These are phyloP conservation scores for Aegilops bicornis DNA, from an alignment of 176 grass and related monocot genomes.

Conservation along the genomic window DNA sequence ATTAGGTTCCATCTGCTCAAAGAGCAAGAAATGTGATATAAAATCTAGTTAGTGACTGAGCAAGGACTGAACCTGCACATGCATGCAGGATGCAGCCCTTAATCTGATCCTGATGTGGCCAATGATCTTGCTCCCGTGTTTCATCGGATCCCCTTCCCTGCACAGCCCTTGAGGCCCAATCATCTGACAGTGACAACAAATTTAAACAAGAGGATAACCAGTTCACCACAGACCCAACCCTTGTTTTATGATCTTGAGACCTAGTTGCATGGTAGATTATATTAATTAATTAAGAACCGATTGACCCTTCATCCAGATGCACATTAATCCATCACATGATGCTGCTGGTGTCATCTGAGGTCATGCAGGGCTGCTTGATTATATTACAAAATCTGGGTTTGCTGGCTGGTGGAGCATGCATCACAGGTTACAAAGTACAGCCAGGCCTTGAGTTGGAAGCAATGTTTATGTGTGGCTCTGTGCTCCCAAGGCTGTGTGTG, in stretches of 20 bases:
- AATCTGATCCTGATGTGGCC: conserved; percentile 11
- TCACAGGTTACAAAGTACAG: conserved; percentile 53
- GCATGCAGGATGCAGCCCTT: background rate
- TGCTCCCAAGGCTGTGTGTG: conserved; percentile 20
- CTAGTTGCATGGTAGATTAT: too few relatives aligned
- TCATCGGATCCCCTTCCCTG: conserved; percentile 56
- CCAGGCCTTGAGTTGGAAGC: conserved; percentile 51
- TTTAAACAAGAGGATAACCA: conserved; percentile 14
- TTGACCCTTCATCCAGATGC: conserved; percentile 29
- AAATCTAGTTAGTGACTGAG: background rate
- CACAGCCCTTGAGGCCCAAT: conserved; percentile 43
- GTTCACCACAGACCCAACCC: background rate
- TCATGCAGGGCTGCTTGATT: conserved; percentile 21
- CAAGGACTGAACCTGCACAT: conserved; percentile 28
- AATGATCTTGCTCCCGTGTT: background rate
- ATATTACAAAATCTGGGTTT: background rate
- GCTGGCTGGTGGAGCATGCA: conserved; percentile 44
- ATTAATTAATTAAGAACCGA: background rate
- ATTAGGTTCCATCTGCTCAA: background rate
- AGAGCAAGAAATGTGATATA: background rate
- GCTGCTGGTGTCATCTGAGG: conserved; percentile 43
- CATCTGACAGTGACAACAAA: conserved; percentile 27
- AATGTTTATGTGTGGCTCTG: background rate
- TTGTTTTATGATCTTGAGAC: conserved; percentile 33
- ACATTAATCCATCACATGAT: background rate